Percentiles rank a stretch among this genome's conserved stretches.
Conservation (phyloP, 2,329 filamentous ascomycete species). For the Dactylellina haptotyla region DNA sequence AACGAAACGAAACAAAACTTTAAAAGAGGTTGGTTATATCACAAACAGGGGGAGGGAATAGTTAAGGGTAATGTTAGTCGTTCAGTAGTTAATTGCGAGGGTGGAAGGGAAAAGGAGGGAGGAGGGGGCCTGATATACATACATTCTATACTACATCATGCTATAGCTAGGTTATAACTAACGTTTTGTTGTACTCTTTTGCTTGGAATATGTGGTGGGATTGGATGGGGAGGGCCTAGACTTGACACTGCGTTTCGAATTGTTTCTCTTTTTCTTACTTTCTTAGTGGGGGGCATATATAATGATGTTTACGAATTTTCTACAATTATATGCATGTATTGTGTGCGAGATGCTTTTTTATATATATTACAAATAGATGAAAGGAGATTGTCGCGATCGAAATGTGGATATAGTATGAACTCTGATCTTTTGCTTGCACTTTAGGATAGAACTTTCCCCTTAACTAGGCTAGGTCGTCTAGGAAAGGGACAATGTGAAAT, state of each 20-base stretch:
- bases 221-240: neutral
- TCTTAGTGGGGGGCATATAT: neutral
- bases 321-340: neutral
- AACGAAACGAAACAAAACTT: no score
- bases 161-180: no score
- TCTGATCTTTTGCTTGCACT: neutral
- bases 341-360: neutral
- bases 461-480: no score
- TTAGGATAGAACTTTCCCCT: neutral
- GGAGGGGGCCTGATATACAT: neutral
- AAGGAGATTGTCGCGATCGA: no score
- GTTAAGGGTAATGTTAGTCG: no score
- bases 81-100: neutral
- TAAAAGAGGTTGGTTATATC: no score
- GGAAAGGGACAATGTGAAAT: no score
- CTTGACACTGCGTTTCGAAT: neutral
- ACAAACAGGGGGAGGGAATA: no score
- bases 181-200: no score
- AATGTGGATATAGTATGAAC: neutral
- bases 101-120: neutral
- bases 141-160: neutral
- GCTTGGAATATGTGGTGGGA: no score
- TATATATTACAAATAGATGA: neutral
- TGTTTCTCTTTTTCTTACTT: neutral
- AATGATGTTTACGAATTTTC: constrained; percentile 7